Evolutionary conservation across 2,329 filamentous ascomycete genomes (phyloP).

Genomic region (Pseudonectria buxi): DNA sequence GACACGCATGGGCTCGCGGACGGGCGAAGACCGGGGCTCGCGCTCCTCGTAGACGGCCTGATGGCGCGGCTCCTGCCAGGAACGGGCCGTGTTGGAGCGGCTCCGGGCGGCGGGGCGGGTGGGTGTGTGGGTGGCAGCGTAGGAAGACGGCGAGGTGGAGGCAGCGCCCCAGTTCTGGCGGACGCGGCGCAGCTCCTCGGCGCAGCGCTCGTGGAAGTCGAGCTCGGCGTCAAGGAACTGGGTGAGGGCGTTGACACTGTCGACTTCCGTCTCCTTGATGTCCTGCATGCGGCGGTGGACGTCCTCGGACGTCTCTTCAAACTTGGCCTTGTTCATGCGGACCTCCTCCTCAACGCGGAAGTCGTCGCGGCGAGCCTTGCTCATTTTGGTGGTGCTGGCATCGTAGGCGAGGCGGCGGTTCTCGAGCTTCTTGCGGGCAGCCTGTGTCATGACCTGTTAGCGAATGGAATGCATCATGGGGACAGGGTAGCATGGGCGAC

Average conservation of each 20-base stretch:
- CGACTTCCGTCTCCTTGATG: conserved; percentile 84
- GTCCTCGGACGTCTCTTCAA: conserved; percentile 91
- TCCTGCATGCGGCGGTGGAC: conserved; percentile 91
- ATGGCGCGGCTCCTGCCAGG: conserved; percentile 33
- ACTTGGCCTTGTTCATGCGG: conserved; percentile 85
- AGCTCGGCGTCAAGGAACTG: conserved; percentile 83
- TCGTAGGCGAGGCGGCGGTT: conserved; percentile 84
- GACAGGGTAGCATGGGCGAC: conserved; percentile 15
- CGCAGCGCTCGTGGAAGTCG: conserved; percentile 83
- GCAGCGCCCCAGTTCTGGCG: conserved; percentile 38
- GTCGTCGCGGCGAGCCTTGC: conserved; percentile 90
- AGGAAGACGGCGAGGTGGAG: conserved; percentile 17
- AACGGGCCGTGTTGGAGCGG: conserved; percentile 44
- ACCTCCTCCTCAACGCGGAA: conserved; percentile 90
- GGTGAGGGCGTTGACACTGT: conserved; percentile 72
- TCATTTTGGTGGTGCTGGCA: conserved; percentile 80
- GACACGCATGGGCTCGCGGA: conserved; percentile 36
- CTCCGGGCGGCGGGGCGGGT: conserved; percentile 24
- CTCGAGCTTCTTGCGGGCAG: conserved; percentile 89
- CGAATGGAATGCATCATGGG: background rate
- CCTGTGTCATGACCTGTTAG: conserved; percentile 34
- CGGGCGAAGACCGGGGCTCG: conserved; percentile 21
- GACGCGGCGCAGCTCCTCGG: conserved; percentile 65
- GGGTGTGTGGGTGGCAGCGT: conserved; percentile 7
- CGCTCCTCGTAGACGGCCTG: conserved; percentile 29